Evolutionary conservation across 2,329 filamentous ascomycete species (phyloP).

Genomic region (Chlorencoelia australis): DNA sequence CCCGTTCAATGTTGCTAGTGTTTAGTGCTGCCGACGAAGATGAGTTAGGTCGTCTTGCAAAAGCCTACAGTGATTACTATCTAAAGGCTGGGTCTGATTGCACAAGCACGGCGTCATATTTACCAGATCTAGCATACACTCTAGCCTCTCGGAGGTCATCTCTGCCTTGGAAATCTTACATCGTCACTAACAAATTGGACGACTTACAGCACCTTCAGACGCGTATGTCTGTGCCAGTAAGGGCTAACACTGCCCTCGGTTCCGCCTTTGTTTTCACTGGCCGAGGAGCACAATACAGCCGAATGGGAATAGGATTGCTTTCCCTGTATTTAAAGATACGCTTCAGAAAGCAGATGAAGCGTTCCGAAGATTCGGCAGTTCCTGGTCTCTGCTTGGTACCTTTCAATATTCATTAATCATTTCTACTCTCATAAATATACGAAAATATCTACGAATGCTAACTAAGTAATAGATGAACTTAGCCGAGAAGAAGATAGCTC

Average conservation of each 20-base stretch:
- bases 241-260: neutral
- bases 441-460: too few relatives aligned
- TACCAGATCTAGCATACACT: slow-evolving; percentile 5
- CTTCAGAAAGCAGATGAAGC: neutral
- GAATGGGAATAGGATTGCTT: too few relatives aligned
- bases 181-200: neutral
- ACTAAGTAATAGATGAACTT: neutral
- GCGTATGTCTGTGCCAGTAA: neutral
- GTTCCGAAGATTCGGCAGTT: too few relatives aligned
- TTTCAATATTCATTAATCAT: too few relatives aligned
- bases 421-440: too few relatives aligned
- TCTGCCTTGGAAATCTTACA: slow-evolving; percentile 5
- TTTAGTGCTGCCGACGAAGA: slow-evolving; percentile 1
- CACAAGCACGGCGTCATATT: slow-evolving; percentile 1
- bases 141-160: slow-evolving; percentile 1
- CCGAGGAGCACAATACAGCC: slow-evolving; percentile 12
- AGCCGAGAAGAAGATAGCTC: neutral
- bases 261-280: slow-evolving; percentile 11
- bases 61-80: neutral
- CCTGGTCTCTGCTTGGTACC: too few relatives aligned
- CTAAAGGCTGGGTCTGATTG: too few relatives aligned
- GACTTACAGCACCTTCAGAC: neutral
- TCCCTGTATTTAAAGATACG: neutral
- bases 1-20: neutral
- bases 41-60: neutral